Conservation (phyloP, 106 monocot species). For the Allium sativum region DNA sequence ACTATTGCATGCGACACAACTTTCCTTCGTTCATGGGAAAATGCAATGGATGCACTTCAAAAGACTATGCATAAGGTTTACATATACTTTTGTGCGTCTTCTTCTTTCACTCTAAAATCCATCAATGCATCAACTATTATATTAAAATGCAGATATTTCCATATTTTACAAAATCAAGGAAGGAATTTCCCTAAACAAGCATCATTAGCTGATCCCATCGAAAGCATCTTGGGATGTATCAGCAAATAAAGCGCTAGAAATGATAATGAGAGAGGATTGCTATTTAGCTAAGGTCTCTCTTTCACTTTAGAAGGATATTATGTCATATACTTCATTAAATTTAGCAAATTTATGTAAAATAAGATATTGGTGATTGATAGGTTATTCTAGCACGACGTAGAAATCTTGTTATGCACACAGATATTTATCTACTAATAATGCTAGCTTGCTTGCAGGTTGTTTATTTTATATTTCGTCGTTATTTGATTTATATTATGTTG, state of each 20-base stretch:
- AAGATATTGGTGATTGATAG: too few relatives aligned
- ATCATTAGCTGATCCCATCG: constrained; percentile 50
- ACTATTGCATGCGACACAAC: constrained; percentile 83
- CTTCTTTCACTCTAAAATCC: too few relatives aligned
- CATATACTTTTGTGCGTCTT: too few relatives aligned
- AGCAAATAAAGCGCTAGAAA: constrained; percentile 64
- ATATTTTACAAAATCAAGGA: constrained; percentile 18
- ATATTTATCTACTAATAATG: constrained; percentile 54
- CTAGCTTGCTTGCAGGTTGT: constrained; percentile 62
- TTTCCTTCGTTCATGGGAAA: constrained; percentile 63
- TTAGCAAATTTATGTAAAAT: too few relatives aligned
- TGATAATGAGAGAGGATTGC: constrained; percentile 47
- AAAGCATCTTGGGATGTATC: constrained; percentile 51
- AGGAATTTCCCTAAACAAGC: constrained; percentile 25
- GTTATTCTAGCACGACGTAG: constrained; percentile 85
- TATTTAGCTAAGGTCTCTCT: constrained; percentile 74
- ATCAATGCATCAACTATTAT: too few relatives aligned
- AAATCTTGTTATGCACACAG: constrained; percentile 46
- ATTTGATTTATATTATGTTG: background rate
- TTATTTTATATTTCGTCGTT: background rate
- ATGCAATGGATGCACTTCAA: constrained; percentile 52
- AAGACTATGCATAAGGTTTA: constrained; percentile 51
- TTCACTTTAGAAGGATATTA: too few relatives aligned
- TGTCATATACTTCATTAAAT: too few relatives aligned
- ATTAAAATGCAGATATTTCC: constrained; percentile 61